Conservation (phyloP, 306 rosid species). For the Corylus heterophylla region DNA sequence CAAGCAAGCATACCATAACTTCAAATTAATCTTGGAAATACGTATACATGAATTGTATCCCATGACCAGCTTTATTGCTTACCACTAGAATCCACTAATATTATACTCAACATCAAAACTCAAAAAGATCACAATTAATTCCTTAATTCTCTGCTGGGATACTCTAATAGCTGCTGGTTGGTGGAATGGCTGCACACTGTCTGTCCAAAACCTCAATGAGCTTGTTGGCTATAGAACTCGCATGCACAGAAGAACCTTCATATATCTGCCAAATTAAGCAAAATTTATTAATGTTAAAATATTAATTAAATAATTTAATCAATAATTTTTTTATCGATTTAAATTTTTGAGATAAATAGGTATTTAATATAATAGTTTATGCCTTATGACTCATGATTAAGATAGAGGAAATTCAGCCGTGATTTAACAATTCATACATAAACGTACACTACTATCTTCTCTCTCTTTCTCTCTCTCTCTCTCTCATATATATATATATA, state of each 20-base stretch:
- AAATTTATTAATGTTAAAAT: not conserved
- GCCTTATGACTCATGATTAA: no score
- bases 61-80: no score
- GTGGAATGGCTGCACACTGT: constrained; percentile 39
- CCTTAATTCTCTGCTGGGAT: not conserved
- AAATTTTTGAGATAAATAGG: no score
- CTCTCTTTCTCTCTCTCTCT: no score
- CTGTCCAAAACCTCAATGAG: constrained; percentile 55
- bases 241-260: constrained; percentile 63
- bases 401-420: no score
- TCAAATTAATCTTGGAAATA: no score
- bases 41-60: no score
- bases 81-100: not conserved
- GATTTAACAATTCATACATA: no score
- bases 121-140: not conserved
- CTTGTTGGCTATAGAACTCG: constrained; percentile 61
- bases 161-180: not conserved
- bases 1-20: no score
- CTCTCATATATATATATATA: no score
- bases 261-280: constrained; percentile 47
- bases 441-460: no score
- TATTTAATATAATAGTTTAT: no score
- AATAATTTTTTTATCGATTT: not conserved
- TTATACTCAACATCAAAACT: not conserved
- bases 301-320: not conserved